Evolutionary conservation across 179 eudicot genomes (phyloP).

Genomic region (Dionaea muscipula): DNA sequence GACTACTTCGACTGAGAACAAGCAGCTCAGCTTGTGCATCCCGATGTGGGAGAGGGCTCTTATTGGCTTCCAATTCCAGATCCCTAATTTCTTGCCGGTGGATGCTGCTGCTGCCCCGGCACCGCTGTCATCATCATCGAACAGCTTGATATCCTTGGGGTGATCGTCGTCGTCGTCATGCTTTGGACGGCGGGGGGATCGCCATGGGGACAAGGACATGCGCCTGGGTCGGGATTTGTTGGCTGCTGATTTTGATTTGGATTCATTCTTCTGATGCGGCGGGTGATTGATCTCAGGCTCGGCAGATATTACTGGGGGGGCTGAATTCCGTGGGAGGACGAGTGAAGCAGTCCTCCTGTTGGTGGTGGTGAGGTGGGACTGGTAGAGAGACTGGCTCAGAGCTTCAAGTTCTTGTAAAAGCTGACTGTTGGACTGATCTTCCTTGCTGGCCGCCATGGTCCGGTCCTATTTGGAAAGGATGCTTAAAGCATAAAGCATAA

Average conservation of each 20-base stretch:
- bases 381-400: slow-evolving; percentile 61
- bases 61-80: slow-evolving; percentile 96
- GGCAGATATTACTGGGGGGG: slow-evolving; percentile 40
- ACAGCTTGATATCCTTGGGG: slow-evolving; percentile 17
- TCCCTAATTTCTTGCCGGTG: slow-evolving; percentile 65
- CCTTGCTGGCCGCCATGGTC: slow-evolving; percentile 18
- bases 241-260: slow-evolving; percentile 13
- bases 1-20: slow-evolving; percentile 87
- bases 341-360: slow-evolving; percentile 66
- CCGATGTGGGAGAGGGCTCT: slow-evolving; percentile 76
- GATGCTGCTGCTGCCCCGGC: too few species aligned
- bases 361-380: slow-evolving; percentile 35
- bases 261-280: not conserved
- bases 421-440: slow-evolving; percentile 47
- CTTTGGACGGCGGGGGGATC: slow-evolving; percentile 58
- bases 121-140: slow-evolving; percentile 26
- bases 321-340: slow-evolving; percentile 48
- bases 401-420: slow-evolving; percentile 73
- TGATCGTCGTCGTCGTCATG: slow-evolving; percentile 15
- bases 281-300: slow-evolving; percentile 12
- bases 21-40: slow-evolving; percentile 78
- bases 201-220: slow-evolving; percentile 87
- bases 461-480: slow-evolving; percentile 1
- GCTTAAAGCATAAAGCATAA: not conserved
- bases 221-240: slow-evolving; percentile 53